Evolutionary conservation across 2,329 filamentous ascomycete genomes (phyloP).

Genomic region (Sclerotinia sclerotiorum): DNA sequence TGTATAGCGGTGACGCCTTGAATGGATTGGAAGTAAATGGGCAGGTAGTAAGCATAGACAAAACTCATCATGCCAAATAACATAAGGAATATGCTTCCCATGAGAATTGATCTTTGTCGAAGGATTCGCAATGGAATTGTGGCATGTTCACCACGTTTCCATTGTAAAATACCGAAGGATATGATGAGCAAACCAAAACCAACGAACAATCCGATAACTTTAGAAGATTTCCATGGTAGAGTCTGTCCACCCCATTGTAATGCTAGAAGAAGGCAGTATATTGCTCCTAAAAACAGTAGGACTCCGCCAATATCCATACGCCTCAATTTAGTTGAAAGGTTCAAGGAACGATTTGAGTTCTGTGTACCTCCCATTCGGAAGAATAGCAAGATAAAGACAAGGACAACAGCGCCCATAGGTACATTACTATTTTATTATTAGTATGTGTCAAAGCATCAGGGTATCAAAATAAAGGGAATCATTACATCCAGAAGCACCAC

Average conservation of each 20-base stretch:
- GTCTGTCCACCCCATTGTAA: conserved; percentile 45
- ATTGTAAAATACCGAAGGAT: conserved; percentile 38
- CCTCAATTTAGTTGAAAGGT: conserved; percentile 29
- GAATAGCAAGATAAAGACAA: conserved; percentile 43
- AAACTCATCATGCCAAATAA: conserved; percentile 33
- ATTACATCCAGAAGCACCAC: conserved; percentile 42
- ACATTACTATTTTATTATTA: conserved; percentile 25
- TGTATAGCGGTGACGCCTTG: conserved; percentile 28
- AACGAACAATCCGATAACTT: conserved; percentile 42
- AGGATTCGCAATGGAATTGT: conserved; percentile 43
- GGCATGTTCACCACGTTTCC: conserved; percentile 16
- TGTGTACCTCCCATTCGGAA: conserved; percentile 46
- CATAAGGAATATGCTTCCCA: conserved; percentile 35
- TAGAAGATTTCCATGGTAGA: conserved; percentile 41
- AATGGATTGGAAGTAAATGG: conserved; percentile 42
- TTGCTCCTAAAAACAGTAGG: conserved; percentile 40
- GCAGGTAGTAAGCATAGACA: conserved; percentile 39
- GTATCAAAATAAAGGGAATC: conserved; percentile 20
- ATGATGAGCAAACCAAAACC: conserved; percentile 38
- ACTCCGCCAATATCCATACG: conserved; percentile 43
- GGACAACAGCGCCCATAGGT: conserved; percentile 42
- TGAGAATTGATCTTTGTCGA: conserved; percentile 39
- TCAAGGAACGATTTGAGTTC: conserved; percentile 31
- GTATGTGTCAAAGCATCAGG: not conserved
- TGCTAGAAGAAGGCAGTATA: conserved; percentile 44